These are phyloP conservation scores for Aaosphaeria pasadenensis DNA, from an alignment of 2,329 filamentous ascomycete species.

Conservation along the genomic window DNA sequence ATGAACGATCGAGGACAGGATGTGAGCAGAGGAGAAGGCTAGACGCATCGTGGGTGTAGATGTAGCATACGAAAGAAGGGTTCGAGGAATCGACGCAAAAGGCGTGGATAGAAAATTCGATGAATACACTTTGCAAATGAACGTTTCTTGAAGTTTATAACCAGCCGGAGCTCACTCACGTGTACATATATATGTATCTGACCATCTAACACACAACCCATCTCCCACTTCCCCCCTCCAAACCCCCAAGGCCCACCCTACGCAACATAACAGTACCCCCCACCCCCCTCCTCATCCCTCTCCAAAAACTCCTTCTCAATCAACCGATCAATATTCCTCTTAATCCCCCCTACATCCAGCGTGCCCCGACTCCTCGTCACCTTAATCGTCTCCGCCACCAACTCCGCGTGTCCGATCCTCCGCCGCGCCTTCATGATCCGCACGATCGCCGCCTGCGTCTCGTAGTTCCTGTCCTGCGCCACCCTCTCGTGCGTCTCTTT, in stretches of 20 bases:
- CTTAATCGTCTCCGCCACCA: constrained; percentile 89
- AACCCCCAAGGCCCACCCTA: constrained; percentile 13
- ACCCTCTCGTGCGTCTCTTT: constrained; percentile 90
- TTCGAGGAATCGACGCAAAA: too few species aligned
- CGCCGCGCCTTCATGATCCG: constrained; percentile 96
- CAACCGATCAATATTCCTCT: constrained; percentile 93
- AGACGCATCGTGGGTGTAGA: too few species aligned
- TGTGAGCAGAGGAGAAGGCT: too few species aligned
- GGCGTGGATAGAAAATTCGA: too few species aligned
- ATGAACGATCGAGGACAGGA: too few species aligned
- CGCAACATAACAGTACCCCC: constrained; percentile 47
- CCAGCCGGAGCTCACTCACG: too few species aligned
- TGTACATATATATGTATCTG: too few species aligned
- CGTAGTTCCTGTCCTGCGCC: constrained; percentile 84
- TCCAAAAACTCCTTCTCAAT: constrained; percentile 41
- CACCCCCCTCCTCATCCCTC: constrained; percentile 36
- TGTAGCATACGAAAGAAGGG: too few species aligned
- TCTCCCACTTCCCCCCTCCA: background rate
- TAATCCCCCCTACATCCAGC: constrained; percentile 82
- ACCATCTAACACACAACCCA: background rate
- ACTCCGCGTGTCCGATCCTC: constrained; percentile 77
- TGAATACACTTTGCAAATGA: too few species aligned
- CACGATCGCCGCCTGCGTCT: constrained; percentile 96
- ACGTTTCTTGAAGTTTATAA: too few species aligned
- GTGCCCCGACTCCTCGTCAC: constrained; percentile 84